Percentiles rank a stretch among this genome's conserved stretches.
These are phyloP conservation scores for Rhodamnia argentea DNA, from an alignment of 345 rosid genomes.

Conservation along the genomic window DNA sequence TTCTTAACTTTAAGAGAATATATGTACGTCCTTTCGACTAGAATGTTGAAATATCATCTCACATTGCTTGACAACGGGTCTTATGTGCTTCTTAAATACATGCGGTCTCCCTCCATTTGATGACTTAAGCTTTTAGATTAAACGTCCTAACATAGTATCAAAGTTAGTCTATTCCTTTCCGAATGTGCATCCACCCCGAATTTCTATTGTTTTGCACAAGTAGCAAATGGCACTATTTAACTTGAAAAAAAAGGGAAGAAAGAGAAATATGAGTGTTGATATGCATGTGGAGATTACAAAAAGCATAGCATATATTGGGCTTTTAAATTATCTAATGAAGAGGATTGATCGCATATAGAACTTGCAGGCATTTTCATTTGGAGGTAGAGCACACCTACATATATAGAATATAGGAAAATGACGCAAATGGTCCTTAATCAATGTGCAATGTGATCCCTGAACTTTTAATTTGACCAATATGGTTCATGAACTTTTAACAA, in stretches of 20 bases:
- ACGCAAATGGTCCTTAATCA: too few relatives aligned
- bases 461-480: too few relatives aligned
- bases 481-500: too few relatives aligned
- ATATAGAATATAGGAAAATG: background rate
- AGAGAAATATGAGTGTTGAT: background rate
- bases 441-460: too few relatives aligned
- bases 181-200: fast-evolving
- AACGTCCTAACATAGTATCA: background rate
- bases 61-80: fast-evolving
- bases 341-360: background rate
- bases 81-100: background rate
- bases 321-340: background rate
- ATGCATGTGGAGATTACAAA: background rate
- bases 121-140: background rate
- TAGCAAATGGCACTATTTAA: background rate
- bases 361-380: background rate
- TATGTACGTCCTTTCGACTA: background rate
- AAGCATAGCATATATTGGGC: background rate
- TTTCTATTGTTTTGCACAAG: background rate
- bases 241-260: background rate
- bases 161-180: background rate
- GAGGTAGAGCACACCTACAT: background rate
- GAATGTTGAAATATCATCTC: background rate
- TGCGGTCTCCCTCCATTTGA: fast-evolving
- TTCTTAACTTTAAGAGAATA: background rate